A percentile compares a stretch with the other conserved stretches of the same genome.
phyloP scores from a whole-genome alignment of 1,139 yeast genomes.

The Suhomyces anneliseae region DNA sequence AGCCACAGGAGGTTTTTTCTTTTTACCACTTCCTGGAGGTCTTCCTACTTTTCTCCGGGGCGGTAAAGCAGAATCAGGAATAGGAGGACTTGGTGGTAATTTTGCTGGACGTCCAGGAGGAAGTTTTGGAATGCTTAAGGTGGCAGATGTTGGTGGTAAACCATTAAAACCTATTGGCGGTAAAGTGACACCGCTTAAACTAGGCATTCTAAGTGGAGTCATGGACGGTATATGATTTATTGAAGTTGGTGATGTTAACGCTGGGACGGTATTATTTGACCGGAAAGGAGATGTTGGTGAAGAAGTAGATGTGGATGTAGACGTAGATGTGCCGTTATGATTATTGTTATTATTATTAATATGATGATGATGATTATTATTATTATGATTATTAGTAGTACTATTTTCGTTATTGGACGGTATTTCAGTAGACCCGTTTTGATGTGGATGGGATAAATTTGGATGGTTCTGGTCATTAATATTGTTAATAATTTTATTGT shows the following conservation, averaged over 20 bases:
- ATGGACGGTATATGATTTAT: background rate
- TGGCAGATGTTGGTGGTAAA: conserved; percentile 1
- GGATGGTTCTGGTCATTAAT: background rate
- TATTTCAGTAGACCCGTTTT: too few relatives aligned
- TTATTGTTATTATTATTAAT: too few relatives aligned
- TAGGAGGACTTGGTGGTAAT: background rate
- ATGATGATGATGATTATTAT: too few relatives aligned
- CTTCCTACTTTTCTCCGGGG: conserved; percentile 7
- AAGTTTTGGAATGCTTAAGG: conserved; percentile 1
- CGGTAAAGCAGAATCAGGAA: conserved; percentile 1
- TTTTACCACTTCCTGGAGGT: conserved; percentile 10
- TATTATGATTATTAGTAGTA: too few relatives aligned
- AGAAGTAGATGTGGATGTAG: conserved; percentile 1
- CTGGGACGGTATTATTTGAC: too few relatives aligned
- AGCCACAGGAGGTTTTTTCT: conserved; percentile 3
- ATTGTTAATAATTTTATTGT: background rate
- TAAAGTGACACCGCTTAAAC: conserved; percentile 1
- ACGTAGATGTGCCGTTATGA: background rate
- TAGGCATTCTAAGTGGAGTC: conserved; percentile 1
- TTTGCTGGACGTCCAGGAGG: background rate
- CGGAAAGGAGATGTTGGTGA: background rate
- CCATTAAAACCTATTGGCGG: conserved; percentile 4
- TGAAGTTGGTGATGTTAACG: too few relatives aligned
- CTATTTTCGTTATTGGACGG: too few relatives aligned
- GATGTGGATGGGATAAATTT: background rate